These are phyloP conservation scores for Rhododendron griersonianum DNA, from an alignment of 148 eudicot genomes.

Conservation along the genomic window DNA sequence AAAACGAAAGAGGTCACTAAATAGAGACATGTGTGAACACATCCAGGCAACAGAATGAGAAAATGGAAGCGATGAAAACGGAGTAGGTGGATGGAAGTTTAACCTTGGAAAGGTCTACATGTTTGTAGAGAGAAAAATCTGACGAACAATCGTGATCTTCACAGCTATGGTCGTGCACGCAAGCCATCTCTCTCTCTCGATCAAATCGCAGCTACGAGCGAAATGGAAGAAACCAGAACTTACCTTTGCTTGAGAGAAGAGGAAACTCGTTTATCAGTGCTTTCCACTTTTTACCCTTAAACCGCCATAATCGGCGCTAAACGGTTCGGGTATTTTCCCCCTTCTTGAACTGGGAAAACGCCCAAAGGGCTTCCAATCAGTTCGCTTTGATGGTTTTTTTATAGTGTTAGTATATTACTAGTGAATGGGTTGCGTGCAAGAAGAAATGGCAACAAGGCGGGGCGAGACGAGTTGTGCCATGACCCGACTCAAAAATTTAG, in stretches of 20 bases:
- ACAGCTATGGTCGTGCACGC: conserved; percentile 89
- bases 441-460: no score
- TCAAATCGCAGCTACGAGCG: background rate
- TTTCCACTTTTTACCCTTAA: no score
- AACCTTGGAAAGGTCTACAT: conserved; percentile 86
- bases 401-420: no score
- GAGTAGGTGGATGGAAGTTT: background rate
- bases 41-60: background rate
- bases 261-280: no score
- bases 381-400: no score
- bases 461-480: no score
- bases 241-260: background rate
- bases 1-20: background rate
- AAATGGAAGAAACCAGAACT: background rate
- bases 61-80: background rate
- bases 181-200: conserved; percentile 51
- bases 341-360: no score
- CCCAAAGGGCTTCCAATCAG: no score
- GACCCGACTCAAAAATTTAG: no score
- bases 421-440: no score
- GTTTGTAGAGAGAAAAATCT: conserved; percentile 91
- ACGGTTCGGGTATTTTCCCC: no score
- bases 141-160: conserved; percentile 94
- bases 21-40: background rate
- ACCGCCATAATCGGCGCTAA: no score